Evolutionary conservation across 306 rosid genomes (phyloP), one percentile per base, ranked within the genome.

Genomic region (Inga leiocalycina): DNA sequence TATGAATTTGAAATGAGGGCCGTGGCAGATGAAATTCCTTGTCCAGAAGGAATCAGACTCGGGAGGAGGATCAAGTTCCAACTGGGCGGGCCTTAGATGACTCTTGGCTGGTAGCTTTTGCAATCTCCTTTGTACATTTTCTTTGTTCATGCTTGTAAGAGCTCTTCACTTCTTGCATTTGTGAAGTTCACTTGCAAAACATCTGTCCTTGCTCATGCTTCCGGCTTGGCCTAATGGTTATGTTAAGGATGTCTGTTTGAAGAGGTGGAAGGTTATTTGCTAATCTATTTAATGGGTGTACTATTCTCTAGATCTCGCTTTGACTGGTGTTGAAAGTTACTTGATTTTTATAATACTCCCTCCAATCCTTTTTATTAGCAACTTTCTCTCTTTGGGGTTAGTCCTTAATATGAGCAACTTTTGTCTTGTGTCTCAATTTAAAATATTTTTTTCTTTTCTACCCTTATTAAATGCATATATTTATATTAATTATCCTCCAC

Each of bases 81-180:
- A 22, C 65, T 45, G 80, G 54, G 80, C 48, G 39, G 82, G 49
- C 49, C 78, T 67, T 57, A 66, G 67, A 76, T 77, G 87, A 80
- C 78, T 62, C 72, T 22, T 57, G 14, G 81, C 71, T 79, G 85
- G 82, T 76, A 78, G 82, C 84, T 80, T 68, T 64, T 68, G 65
- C 48, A 27, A 37, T 86, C 79, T 82, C 71, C 67, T 45, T 57
- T 89, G 81, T 72, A 84, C 45, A 76, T 73, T 79, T 75, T 79
- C 69, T 35, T 20, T 80, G 80, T 81, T 73, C 74, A 44, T 77
- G 66, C 79, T 49, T 80, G 84, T 74, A 69, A 71, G 73, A 68
- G 27, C 15, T 77, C 34, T 37, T 81, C 65, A 19, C 20, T 48
- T 77, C 20, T 48, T 77, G 39, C 44, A 77, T 43, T 57, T 2